These are phyloP conservation scores for Lumnitzera littorea DNA, from an alignment of 345 rosid genomes.

Conservation along the genomic window DNA sequence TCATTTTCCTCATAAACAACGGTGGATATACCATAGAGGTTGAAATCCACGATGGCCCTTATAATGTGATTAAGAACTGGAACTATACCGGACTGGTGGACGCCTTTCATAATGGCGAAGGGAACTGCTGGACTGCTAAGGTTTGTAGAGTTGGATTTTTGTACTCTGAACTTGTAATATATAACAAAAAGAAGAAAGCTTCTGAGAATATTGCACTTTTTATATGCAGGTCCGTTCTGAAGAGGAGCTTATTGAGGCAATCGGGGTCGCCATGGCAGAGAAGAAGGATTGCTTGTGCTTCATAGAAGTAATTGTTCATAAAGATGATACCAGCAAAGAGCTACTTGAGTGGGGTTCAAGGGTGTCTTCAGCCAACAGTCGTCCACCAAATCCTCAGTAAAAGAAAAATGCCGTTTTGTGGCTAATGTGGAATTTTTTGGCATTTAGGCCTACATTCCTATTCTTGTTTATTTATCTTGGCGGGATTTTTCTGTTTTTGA, in stretches of 20 bases:
- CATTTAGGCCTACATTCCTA: too few species aligned
- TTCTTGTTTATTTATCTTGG: too few species aligned
- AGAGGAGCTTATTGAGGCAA: slow-evolving; percentile 33
- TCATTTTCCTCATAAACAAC: slow-evolving; percentile 27
- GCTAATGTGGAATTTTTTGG: too few species aligned
- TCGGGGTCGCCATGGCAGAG: slow-evolving; percentile 22
- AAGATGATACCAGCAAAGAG: slow-evolving; percentile 54
- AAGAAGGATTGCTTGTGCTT: slow-evolving; percentile 42
- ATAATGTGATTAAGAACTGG: slow-evolving; percentile 31
- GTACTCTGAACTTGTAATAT: neutral
- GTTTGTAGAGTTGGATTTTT: neutral
- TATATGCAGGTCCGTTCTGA: slow-evolving; percentile 25
- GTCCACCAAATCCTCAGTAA: slow-evolving; percentile 42
- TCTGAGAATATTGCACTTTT: too few species aligned
- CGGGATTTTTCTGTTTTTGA: too few species aligned
- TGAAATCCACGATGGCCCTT: slow-evolving; percentile 31
- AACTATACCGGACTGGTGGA: slow-evolving; percentile 25
- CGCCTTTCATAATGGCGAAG: slow-evolving; percentile 28
- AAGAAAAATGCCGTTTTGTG: neutral
- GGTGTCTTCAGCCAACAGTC: slow-evolving; percentile 48
- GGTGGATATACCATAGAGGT: slow-evolving; percentile 33
- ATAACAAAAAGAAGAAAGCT: too few species aligned
- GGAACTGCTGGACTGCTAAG: slow-evolving; percentile 36
- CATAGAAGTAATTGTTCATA: slow-evolving; percentile 45
- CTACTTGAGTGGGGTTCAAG: slow-evolving; percentile 47